Base-by-base conservation (phyloP, 2,329 filamentous ascomycete species). In the Fusarium heterosporum region DNA sequence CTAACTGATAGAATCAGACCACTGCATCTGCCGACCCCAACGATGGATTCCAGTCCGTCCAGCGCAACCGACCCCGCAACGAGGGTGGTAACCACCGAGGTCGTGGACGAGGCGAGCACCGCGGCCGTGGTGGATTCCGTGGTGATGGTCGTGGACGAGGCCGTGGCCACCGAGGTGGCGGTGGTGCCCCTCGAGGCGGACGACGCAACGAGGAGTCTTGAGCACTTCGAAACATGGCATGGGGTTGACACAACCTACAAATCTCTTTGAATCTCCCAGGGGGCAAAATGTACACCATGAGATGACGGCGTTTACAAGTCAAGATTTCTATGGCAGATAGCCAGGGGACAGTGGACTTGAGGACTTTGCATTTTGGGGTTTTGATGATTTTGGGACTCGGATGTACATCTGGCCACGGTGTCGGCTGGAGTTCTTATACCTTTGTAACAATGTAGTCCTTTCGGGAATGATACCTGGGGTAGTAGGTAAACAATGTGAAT, bases 41-140 rank as follows among this genome's bases (percentile, higher is more conserved):
- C 68, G 91, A 93, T 73, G 91, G 90, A 25, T 93, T 93, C 83
- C 88, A 90, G 61, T 87, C 90, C 73, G 90, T 93, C 12, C 87
- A 87, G 72, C 86, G 87, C 73, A 86, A 86, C 77, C 84, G 84
- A 59, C 82, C 82, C 53, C 84, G 84, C 55, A 83, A 83, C 72
- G 84, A 87, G 55, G 81, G 80, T 34, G 77, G 80, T 55, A 79
- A 72, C 60, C 72, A 73, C 66, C 77, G 83, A 34, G 79, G 80
- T 46, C 78, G 80, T 39, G 81, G 84, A 36, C 81, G 84, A 63
- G 82, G 82, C 41, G 81, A 84, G 47, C 78, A 79, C 67, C 81
- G 86, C 55, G 84, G 85, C 29, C 81, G 86, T 62, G 83, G 84
- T 55, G 83, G 83, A 36, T 78, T 79, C 62, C 81, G 84, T 54